Conservation (phyloP, 108 stramenopile genomes). For the Epipyxis sp. region DNA sequence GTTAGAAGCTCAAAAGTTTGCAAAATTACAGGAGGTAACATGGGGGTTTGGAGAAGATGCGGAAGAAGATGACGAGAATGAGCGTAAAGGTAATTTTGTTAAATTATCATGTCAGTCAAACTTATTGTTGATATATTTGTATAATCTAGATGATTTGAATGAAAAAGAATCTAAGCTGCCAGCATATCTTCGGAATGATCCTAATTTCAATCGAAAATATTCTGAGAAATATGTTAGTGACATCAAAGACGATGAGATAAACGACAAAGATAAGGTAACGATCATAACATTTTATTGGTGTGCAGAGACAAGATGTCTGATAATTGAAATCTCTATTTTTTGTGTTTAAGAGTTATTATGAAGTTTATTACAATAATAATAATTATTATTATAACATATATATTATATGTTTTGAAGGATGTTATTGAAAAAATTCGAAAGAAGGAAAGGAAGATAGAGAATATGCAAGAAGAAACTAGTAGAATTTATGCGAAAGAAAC, state of each 20-base stretch:
- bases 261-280: not conserved
- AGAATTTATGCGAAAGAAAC: slow-evolving; percentile 23
- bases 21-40: not conserved
- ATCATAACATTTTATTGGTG: too few relatives aligned
- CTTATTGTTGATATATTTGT: too few relatives aligned
- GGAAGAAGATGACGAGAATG: slow-evolving; percentile 8
- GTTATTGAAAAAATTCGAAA: slow-evolving; percentile 12
- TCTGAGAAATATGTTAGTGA: not conserved
- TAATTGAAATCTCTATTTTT: too few relatives aligned
- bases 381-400: too few relatives aligned
- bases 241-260: not conserved
- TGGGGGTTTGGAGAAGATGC: slow-evolving; percentile 7
- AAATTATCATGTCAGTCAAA: not conserved
- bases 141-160: too few relatives aligned
- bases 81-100: not conserved
- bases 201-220: slow-evolving; percentile 29
- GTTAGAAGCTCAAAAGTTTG: not conserved
- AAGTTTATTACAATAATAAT: too few relatives aligned
- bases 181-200: slow-evolving; percentile 18
- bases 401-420: too few relatives aligned
- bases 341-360: too few relatives aligned
- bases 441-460: slow-evolving; percentile 33
- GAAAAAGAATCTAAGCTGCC: not conserved
- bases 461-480: slow-evolving; percentile 29
- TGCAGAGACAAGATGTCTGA: too few relatives aligned